A percentile compares a stretch with the other conserved stretches of the same genome.
These are phyloP conservation scores for Rhododendron vialii DNA, from an alignment of 148 eudicot genomes.

Conservation along the genomic window DNA sequence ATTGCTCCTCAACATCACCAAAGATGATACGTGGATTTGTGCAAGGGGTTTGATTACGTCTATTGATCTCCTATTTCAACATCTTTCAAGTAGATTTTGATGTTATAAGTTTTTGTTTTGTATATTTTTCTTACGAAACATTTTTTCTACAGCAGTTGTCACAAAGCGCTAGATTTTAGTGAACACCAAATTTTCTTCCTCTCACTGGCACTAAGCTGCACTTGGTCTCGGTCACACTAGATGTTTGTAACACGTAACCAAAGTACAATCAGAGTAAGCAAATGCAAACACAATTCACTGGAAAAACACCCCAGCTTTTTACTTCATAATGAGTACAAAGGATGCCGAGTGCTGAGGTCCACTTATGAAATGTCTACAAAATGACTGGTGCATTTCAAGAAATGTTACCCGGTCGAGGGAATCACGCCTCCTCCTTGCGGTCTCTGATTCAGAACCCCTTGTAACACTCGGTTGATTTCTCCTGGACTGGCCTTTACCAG, in stretches of 20 bases:
- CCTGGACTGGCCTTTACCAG: conserved; percentile 33
- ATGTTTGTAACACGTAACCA: background rate
- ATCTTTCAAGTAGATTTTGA: background rate
- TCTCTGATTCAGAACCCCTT: conserved; percentile 55
- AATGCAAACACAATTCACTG: background rate
- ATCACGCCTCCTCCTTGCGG: conserved; percentile 78
- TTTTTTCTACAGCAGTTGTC: background rate
- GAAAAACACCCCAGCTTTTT: background rate
- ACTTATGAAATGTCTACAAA: background rate
- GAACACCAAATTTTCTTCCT: background rate
- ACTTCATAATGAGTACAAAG: background rate
- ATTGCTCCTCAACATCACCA: background rate
- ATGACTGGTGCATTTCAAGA: background rate
- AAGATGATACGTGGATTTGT: background rate
- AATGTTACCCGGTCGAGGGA: conserved; percentile 71
- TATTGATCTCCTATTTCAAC: background rate
- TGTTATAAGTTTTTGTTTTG: background rate
- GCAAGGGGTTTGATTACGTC: background rate
- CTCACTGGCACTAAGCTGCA: background rate
- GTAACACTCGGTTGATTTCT: conserved; percentile 38
- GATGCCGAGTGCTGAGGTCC: background rate
- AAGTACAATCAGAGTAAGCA: background rate
- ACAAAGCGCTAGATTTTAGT: background rate
- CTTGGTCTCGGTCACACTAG: background rate
- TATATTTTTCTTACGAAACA: background rate